Evolutionary conservation across 306 rosid genomes (phyloP), one percentile per base, ranked within the genome.

Genomic region (Castanea crenata): DNA sequence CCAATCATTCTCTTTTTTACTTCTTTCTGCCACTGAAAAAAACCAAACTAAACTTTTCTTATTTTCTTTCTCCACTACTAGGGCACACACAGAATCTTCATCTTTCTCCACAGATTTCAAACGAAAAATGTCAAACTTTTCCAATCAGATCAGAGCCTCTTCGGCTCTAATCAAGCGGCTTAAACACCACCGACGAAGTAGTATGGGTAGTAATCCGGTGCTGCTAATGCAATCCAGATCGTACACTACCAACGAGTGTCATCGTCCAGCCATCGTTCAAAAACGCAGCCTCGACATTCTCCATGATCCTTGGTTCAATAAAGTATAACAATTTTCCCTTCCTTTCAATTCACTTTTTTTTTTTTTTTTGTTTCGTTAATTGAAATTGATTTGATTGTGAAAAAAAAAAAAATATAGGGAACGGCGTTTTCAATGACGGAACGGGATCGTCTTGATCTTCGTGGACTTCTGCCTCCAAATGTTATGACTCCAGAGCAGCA

Each of bases 291-390:
- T 93, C 58, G 99, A 96, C 74, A 96, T 96, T 77, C 99, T 96
- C 52, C 99, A 96, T 29, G 99, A 96, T 75, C 98, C 99, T 64
- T 96, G 97, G 99, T 96, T 96, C 89, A 96, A 96, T 56, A 96
- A 93, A 77, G 99, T 93, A 71, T 3, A 12, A 8, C 11, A 41
- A 41, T 41, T 8, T 41, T 8, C 0, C 0, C 12, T 41, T 41
- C 6, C 12, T 38, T 38, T 38, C 44, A 38, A 38, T 38, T 41
- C 29, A 59, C 21, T 10, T 18, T 12, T 14, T 5, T 6, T 3
- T 10, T 49, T 23, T 38, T 2, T 5, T 52, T 75, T 32, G 5
- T 32, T 41, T 41, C n/a, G 3, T 23, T 54, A 4, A 38, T n/a
- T 32, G 68, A 35, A 41, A 9, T 68, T 31, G 41, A 3, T 23